These are phyloP conservation scores for Venturiaceae sp. DNA, from an alignment of 2,329 filamentous ascomycete species.

Conservation along the genomic window DNA sequence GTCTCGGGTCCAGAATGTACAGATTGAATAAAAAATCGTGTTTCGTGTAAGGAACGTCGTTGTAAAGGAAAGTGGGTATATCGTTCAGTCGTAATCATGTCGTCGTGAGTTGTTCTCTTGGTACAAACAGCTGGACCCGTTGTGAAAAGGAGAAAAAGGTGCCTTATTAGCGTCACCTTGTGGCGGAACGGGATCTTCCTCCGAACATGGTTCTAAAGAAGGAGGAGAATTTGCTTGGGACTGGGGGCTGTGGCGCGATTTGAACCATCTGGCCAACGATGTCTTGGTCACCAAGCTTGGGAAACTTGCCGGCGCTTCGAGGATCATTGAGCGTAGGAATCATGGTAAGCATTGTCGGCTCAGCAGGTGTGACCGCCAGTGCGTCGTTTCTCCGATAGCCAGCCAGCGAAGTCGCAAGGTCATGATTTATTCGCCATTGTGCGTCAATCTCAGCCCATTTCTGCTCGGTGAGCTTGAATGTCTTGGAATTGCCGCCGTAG, in stretches of 20 bases:
- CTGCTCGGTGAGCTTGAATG: constrained; percentile 72
- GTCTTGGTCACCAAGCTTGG: constrained; percentile 77
- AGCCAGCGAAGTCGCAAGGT: constrained; percentile 40
- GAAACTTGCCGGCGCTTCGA: constrained; percentile 68
- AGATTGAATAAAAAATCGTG: background rate
- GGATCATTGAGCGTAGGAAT: constrained; percentile 62
- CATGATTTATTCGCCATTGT: constrained; percentile 50
- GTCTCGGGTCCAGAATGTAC: background rate
- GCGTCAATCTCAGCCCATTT: constrained; percentile 80
- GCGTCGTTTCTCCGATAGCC: constrained; percentile 22
- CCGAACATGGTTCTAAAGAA: constrained; percentile 4
- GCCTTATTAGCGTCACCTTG: constrained; percentile 3
- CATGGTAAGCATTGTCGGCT: constrained; percentile 47
- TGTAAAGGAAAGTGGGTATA: constrained; percentile 2
- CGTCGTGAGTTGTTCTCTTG: background rate
- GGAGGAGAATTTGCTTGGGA: background rate
- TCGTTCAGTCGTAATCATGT: background rate
- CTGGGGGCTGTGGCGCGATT: constrained; percentile 11
- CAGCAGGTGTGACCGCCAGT: constrained; percentile 30
- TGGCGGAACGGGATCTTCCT: constrained; percentile 3
- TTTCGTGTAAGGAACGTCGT: constrained; percentile 1
- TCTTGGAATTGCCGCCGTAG: constrained; percentile 82
- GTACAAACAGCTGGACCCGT: background rate
- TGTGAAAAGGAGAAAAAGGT: background rate
- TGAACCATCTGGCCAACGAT: constrained; percentile 86